These are phyloP conservation scores for Alloteropsis angusta DNA, from an alignment of 202 grass and related monocot genomes.

Conservation along the genomic window DNA sequence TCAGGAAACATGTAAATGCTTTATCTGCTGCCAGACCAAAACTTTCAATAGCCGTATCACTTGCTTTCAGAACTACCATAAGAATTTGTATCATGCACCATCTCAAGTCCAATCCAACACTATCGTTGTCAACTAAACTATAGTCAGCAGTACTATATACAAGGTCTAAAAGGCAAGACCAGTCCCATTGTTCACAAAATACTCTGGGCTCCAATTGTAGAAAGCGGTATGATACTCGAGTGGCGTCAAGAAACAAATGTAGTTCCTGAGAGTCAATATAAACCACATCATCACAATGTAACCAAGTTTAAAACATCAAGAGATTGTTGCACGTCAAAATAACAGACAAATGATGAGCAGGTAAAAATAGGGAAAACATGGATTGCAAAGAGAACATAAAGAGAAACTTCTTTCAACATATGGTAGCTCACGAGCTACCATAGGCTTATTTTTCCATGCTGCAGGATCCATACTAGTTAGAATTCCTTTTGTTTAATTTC, in stretches of 20 bases:
- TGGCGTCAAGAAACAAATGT: constrained; percentile 46
- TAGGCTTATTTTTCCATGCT: background rate
- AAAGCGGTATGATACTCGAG: constrained; percentile 69
- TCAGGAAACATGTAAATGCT: constrained; percentile 59
- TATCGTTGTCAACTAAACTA: constrained; percentile 34
- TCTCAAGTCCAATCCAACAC: constrained; percentile 52
- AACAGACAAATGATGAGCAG: background rate
- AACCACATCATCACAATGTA: constrained; percentile 11
- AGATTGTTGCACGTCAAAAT: background rate
- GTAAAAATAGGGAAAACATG: background rate
- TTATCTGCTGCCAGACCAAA: constrained; percentile 59
- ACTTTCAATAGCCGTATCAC: constrained; percentile 61
- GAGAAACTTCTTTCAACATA: background rate
- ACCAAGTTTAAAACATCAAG: background rate
- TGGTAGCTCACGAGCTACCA: background rate
- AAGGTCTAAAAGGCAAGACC: constrained; percentile 77
- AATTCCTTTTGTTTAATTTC: background rate
- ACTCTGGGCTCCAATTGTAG: constrained; percentile 60
- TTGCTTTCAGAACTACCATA: constrained; percentile 59
- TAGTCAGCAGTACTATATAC: constrained; percentile 38
- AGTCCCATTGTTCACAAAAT: constrained; percentile 78
- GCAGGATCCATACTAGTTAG: background rate
- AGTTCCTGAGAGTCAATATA: constrained; percentile 40
- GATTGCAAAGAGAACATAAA: background rate
- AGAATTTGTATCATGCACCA: constrained; percentile 73